Evolutionary conservation across 2,329 filamentous ascomycete genomes (phyloP).

Genomic region (Hypoxylon sp.): DNA sequence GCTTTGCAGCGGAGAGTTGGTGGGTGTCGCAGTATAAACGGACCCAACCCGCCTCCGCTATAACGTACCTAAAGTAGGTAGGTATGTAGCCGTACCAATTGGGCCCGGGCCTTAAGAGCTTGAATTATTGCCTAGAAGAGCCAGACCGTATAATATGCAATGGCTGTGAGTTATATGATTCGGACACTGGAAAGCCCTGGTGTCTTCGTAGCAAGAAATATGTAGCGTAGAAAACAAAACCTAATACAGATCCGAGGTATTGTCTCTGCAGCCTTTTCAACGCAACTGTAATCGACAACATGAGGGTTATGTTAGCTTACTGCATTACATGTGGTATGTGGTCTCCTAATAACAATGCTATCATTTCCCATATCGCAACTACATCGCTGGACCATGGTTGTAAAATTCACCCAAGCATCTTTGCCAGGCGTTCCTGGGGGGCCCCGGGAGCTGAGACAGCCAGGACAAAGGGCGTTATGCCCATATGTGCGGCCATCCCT

Average conservation of each 20-base stretch:
- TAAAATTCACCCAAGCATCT: too few species aligned
- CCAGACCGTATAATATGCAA: neutral
- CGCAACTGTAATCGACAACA: neutral
- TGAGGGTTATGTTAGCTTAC: neutral
- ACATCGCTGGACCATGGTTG: too few species aligned
- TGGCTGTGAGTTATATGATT: neutral
- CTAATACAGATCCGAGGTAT: neutral
- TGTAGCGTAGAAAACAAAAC: neutral
- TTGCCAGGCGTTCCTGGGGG: too few species aligned
- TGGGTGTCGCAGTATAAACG: conserved; percentile 10
- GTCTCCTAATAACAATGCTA: too few species aligned
- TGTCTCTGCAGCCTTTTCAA: neutral
- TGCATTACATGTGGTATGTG: too few species aligned
- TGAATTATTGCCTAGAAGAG: conserved; percentile 14
- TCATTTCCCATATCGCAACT: too few species aligned
- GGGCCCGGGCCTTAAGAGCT: neutral
- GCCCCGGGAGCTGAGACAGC: too few species aligned
- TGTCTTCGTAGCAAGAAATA: neutral
- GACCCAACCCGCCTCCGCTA: neutral
- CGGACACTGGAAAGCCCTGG: neutral
- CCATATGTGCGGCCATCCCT: too few species aligned
- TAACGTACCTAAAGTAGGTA: too few species aligned
- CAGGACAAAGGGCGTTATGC: too few species aligned
- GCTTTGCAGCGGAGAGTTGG: neutral
- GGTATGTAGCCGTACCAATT: conserved; percentile 9